Conservation (phyloP, 805 yeast genomes). For the Ogataea neopini region DNA sequence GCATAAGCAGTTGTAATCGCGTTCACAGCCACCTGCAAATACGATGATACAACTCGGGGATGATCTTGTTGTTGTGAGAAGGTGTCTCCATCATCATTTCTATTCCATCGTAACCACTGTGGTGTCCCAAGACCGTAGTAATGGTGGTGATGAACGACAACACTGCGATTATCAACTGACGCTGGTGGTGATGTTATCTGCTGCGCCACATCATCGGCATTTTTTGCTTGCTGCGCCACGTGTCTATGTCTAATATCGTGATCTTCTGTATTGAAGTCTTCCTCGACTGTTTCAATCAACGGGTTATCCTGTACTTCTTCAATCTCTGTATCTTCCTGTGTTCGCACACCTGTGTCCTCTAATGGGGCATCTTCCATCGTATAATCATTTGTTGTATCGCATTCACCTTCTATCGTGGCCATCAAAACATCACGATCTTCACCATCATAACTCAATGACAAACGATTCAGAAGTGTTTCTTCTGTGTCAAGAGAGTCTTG, state of each 20-base stretch:
- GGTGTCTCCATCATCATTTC: background rate
- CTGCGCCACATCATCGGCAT: constrained; percentile 1
- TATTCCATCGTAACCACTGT: background rate
- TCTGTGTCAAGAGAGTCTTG: constrained; percentile 16
- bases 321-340: background rate
- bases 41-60: constrained; percentile 61
- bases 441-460: constrained; percentile 11
- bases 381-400: constrained; percentile 3
- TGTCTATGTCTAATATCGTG: constrained; percentile 10
- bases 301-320: no score
- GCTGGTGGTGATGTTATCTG: background rate
- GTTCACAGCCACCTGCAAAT: constrained; percentile 58
- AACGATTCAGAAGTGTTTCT: constrained; percentile 10
- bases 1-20: constrained; percentile 46
- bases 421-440: constrained; percentile 1
- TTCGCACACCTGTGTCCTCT: background rate
- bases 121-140: constrained; percentile 9
- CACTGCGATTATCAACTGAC: background rate
- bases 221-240: constrained; percentile 7
- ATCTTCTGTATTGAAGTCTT: no score
- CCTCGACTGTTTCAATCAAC: no score
- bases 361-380: constrained; percentile 22
- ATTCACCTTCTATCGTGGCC: constrained; percentile 4
- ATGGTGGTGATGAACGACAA: constrained; percentile 14
- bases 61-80: constrained; percentile 28